Percentiles rank a stretch among this genome's conserved stretches.
Evolutionary conservation across 2,329 filamentous ascomycete species (phyloP).

Genomic region (Diaporthe sp.): DNA sequence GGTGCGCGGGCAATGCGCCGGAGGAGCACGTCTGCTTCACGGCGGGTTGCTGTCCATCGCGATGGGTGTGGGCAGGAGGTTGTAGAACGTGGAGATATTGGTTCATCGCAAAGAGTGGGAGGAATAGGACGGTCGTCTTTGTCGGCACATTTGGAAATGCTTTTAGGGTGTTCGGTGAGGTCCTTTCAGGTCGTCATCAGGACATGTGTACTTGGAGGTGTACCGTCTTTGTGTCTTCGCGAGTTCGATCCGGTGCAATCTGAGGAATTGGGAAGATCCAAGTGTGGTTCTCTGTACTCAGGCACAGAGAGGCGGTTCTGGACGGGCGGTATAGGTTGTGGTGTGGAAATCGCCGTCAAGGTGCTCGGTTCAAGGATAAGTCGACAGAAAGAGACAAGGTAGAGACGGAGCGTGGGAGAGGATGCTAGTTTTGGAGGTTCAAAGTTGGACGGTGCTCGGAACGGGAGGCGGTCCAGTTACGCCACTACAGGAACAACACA

Average conservation of each 20-base stretch:
- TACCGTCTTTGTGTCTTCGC: not conserved
- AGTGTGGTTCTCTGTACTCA: not conserved
- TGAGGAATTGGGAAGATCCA: not conserved
- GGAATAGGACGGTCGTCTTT: not conserved
- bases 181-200: slow-evolving; percentile 27
- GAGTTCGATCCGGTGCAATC: not conserved
- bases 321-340: not conserved
- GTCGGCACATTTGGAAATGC: slow-evolving; percentile 30
- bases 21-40: slow-evolving; percentile 24
- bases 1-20: slow-evolving; percentile 34
- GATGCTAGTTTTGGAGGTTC: slow-evolving; percentile 4
- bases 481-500: slow-evolving; percentile 2
- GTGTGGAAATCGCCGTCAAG: not conserved
- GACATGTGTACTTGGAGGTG: not conserved
- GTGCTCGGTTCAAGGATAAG: slow-evolving; percentile 3
- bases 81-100: slow-evolving; percentile 38
- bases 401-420: slow-evolving; percentile 21
- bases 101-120: slow-evolving; percentile 37
- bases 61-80: slow-evolving; percentile 17
- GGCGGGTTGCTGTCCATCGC: slow-evolving; percentile 2
- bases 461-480: slow-evolving; percentile 10
- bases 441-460: not conserved
- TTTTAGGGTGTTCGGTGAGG: not conserved
- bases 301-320: not conserved
- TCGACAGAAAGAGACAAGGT: not conserved